phyloP scores from a whole-genome alignment of 495 filamentous ascomycete genomes.

The Aspergillus avenaceus region DNA sequence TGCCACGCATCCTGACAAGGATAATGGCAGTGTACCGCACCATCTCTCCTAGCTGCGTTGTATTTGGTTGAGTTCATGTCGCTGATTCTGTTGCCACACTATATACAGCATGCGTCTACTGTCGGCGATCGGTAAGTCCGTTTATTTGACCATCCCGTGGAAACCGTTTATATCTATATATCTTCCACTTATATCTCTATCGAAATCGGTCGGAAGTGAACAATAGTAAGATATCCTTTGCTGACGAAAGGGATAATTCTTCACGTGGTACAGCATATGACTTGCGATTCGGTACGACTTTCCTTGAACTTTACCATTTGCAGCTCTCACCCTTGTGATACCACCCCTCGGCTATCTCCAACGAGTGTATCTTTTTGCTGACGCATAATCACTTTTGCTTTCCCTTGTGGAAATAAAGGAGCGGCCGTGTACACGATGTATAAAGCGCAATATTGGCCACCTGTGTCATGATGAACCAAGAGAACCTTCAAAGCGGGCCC shows the following conservation, averaged over 20 bases:
- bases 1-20: slow-evolving; percentile 26
- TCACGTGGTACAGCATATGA: slow-evolving; percentile 84
- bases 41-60: no score
- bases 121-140: slow-evolving; percentile 90
- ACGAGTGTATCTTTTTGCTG: slow-evolving; percentile 24
- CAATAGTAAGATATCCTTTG: slow-evolving; percentile 15
- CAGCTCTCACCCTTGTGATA: slow-evolving; percentile 22
- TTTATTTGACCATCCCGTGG: slow-evolving; percentile 10
- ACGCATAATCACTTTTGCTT: slow-evolving; percentile 7
- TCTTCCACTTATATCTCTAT: no score
- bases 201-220: no score
- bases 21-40: slow-evolving; percentile 24
- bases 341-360: slow-evolving; percentile 12
- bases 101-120: slow-evolving; percentile 97
- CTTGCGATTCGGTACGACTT: slow-evolving; percentile 94
- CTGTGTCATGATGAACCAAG: slow-evolving; percentile 97
- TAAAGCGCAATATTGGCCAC: slow-evolving; percentile 98
- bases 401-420: slow-evolving; percentile 51
- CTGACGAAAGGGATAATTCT: slow-evolving; percentile 33
- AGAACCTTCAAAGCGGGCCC: slow-evolving; percentile 71
- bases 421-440: slow-evolving; percentile 93
- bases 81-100: slow-evolving; percentile 23
- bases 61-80: slow-evolving; percentile 26
- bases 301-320: slow-evolving; percentile 33
- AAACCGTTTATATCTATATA: no score